phyloP scores from a whole-genome alignment of 176 grass and related monocot genomes.

The Zoysia japonica region DNA sequence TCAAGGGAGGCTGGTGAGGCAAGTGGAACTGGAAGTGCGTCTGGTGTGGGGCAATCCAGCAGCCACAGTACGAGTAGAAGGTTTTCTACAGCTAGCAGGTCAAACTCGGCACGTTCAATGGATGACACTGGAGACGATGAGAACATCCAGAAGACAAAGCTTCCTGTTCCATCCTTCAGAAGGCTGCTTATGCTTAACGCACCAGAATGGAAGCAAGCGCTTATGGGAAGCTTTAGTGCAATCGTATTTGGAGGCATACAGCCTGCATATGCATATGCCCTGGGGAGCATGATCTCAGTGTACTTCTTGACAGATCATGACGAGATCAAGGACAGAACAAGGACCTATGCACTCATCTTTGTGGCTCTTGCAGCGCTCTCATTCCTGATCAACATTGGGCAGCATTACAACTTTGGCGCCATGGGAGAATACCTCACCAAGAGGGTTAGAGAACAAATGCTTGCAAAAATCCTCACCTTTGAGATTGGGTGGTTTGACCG shows the following conservation, averaged over 20 bases:
- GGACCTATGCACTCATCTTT: slow-evolving; percentile 71
- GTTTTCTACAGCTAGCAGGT: slow-evolving; percentile 71
- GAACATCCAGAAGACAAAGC: slow-evolving; percentile 32
- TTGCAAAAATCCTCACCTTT: slow-evolving; percentile 86
- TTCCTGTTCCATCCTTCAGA: slow-evolving; percentile 74
- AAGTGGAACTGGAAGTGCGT: slow-evolving; percentile 41
- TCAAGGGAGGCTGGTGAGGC: slow-evolving; percentile 35
- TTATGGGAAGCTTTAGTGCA: slow-evolving; percentile 70
- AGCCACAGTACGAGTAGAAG: slow-evolving; percentile 80
- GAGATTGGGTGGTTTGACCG: slow-evolving; percentile 94
- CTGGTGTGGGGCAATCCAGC: slow-evolving; percentile 41
- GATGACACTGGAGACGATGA: slow-evolving; percentile 40
- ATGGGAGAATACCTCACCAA: slow-evolving; percentile 99
- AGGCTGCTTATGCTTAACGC: slow-evolving; percentile 81
- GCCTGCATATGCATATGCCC: slow-evolving; percentile 70
- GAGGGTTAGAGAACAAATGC: slow-evolving; percentile 81
- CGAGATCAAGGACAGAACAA: slow-evolving; percentile 76
- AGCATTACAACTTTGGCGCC: slow-evolving; percentile 93
- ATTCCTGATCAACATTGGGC: slow-evolving; percentile 81
- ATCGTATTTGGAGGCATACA: slow-evolving; percentile 88
- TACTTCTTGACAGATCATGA: slow-evolving; percentile 80
- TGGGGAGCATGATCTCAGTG: slow-evolving; percentile 91
- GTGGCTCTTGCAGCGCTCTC: slow-evolving; percentile 63
- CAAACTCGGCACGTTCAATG: slow-evolving; percentile 65
- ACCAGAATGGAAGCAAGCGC: slow-evolving; percentile 81